Percentiles rank a stretch among this genome's conserved stretches.
These are phyloP conservation scores for Mortierella antarctica DNA, from an alignment of 192 early-diverging fungal genomes.

Conservation along the genomic window DNA sequence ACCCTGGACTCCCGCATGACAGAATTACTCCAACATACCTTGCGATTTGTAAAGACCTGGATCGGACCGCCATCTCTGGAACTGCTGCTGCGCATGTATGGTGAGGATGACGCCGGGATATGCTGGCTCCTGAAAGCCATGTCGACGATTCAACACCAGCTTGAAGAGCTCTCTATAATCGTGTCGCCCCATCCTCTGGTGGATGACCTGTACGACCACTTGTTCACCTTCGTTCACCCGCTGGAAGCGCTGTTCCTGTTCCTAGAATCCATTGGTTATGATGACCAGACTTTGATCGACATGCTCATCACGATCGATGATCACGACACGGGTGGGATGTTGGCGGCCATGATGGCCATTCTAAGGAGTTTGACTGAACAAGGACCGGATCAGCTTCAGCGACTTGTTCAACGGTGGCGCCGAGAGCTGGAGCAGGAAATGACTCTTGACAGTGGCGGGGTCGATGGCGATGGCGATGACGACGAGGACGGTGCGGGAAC, in stretches of 20 bases:
- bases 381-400: slow-evolving; percentile 1
- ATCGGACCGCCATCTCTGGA: slow-evolving; percentile 10
- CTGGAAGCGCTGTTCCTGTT: slow-evolving; percentile 28
- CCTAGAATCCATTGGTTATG: slow-evolving; percentile 33
- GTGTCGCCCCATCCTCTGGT: neutral
- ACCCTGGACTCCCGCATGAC: no score
- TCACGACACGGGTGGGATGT: slow-evolving; percentile 30
- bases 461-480: neutral
- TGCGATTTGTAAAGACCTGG: slow-evolving; percentile 3
- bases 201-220: neutral
- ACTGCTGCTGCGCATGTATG: slow-evolving; percentile 22
- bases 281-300: slow-evolving; percentile 34
- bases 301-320: slow-evolving; percentile 27
- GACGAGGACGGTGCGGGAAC: neutral
- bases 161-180: neutral
- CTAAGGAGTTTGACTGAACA: slow-evolving; percentile 28
- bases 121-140: slow-evolving; percentile 35
- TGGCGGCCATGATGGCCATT: slow-evolving; percentile 30
- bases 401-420: slow-evolving; percentile 12
- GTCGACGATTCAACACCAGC: slow-evolving; percentile 9
- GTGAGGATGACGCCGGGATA: slow-evolving; percentile 36
- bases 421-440: neutral
- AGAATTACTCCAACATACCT: no score
- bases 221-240: slow-evolving; percentile 18
- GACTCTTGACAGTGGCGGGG: neutral